These are phyloP conservation scores for Sordariomycetes sp. DNA, from an alignment of 2,329 filamentous ascomycete genomes.

Conservation along the genomic window DNA sequence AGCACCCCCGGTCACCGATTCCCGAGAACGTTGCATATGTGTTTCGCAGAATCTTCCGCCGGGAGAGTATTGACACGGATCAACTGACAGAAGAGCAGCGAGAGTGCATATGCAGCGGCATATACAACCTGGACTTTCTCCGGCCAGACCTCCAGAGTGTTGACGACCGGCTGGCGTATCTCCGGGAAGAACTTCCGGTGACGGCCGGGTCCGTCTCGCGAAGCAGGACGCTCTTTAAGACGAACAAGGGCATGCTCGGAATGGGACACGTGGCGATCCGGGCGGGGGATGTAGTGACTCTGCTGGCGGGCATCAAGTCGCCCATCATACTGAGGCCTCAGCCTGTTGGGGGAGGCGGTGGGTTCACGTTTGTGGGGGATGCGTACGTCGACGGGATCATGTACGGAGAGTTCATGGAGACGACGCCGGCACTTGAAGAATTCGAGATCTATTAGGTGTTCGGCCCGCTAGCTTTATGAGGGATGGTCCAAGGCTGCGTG, in stretches of 20 bases:
- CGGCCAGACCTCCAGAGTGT: neutral
- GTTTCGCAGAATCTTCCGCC: neutral
- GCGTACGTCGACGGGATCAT: conserved; percentile 12
- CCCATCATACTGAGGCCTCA: conserved; percentile 8
- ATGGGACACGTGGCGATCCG: conserved; percentile 6
- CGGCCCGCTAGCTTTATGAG: no score
- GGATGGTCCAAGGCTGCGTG: no score
- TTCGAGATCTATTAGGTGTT: neutral
- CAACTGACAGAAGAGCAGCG: neutral
- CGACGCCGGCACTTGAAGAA: conserved; percentile 1
- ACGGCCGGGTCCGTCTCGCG: neutral
- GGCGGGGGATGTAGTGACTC: conserved; percentile 7
- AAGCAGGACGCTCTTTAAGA: conserved; percentile 11
- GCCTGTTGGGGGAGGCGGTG: neutral
- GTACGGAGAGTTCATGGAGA: conserved; percentile 10
- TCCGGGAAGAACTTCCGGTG: neutral
- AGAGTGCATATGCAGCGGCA: neutral
- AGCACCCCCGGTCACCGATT: no score
- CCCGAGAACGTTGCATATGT: neutral
- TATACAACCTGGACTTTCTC: neutral
- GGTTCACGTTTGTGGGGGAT: conserved; percentile 9
- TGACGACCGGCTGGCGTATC: neutral
- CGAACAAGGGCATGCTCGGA: conserved; percentile 8
- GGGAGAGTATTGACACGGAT: neutral
- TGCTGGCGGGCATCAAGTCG: conserved; percentile 8